These are phyloP conservation scores for Solanum bulbocastanum DNA, from an alignment of 257 asterid species.

Conservation along the genomic window DNA sequence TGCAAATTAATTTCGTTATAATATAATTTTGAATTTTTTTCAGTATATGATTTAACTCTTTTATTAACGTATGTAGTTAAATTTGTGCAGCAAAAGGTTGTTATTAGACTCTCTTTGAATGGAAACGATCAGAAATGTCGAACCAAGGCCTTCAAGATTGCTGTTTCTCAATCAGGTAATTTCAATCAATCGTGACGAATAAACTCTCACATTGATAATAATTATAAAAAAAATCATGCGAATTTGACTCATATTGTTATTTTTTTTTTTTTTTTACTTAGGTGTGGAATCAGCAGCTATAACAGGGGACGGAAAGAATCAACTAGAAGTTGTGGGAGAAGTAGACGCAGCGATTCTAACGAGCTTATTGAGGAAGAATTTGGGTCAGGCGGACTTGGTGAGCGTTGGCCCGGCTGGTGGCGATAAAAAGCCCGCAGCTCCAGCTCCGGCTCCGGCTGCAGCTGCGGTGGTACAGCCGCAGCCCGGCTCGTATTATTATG, in stretches of 20 bases:
- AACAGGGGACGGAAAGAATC: neutral
- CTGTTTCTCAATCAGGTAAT: neutral
- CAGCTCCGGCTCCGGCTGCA: neutral
- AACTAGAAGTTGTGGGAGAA: neutral
- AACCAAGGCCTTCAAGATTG: neutral
- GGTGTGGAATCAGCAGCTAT: constrained; percentile 1
- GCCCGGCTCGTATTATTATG: neutral
- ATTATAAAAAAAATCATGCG: neutral
- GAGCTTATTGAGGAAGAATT: neutral
- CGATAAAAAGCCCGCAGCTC: neutral
- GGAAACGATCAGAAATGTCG: neutral
- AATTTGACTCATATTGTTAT: neutral
- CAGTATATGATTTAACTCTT: neutral
- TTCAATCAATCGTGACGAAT: too few species aligned
- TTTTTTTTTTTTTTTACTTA: neutral
- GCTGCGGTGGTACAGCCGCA: neutral
- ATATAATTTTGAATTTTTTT: too few species aligned
- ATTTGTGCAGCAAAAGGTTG: neutral
- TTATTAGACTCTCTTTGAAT: neutral
- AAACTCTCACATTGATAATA: neutral
- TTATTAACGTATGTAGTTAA: neutral
- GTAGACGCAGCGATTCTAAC: neutral
- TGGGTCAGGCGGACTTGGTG: neutral
- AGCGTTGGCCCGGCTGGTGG: neutral
- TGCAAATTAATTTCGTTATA: neutral